Evolutionary conservation across 2,329 filamentous ascomycete genomes (phyloP).

Genomic region (Xylaria sp.): DNA sequence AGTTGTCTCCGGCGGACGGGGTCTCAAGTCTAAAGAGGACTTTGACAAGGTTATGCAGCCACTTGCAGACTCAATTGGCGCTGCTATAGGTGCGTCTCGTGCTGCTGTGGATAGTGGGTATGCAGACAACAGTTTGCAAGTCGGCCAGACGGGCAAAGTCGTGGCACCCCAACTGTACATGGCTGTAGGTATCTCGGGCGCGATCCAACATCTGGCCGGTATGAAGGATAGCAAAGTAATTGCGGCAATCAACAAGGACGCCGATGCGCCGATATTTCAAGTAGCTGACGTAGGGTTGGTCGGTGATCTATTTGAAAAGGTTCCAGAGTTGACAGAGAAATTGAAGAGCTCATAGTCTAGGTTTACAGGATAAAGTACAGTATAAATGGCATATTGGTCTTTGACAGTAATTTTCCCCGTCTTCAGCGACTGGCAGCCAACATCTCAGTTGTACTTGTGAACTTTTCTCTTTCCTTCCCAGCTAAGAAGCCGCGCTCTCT

Average conservation of each 20-base stretch:
- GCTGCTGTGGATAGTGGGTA: conserved; percentile 97
- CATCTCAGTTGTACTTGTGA: conserved; percentile 68
- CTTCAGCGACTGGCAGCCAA: conserved; percentile 58
- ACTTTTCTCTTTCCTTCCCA: conserved; percentile 84
- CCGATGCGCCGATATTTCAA: conserved; percentile 97
- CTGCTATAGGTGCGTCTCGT: conserved; percentile 94
- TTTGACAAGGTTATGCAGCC: conserved; percentile 94
- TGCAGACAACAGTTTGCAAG: conserved; percentile 97
- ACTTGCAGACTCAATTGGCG: conserved; percentile 89
- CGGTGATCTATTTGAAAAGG: conserved; percentile 93
- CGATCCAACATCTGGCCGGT: conserved; percentile 96
- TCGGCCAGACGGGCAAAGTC: conserved; percentile 98
- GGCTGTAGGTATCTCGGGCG: conserved; percentile 94
- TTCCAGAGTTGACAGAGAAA: conserved; percentile 96
- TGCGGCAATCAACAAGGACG: conserved; percentile 97
- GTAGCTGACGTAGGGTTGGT: conserved; percentile 96
- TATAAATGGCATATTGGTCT: conserved; percentile 36
- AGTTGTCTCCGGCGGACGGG: conserved; percentile 93
- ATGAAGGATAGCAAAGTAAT: conserved; percentile 99
- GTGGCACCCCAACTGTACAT: conserved; percentile 96
- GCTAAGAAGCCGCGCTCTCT: conserved; percentile 68
- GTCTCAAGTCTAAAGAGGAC: conserved; percentile 96
- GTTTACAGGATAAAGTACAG: conserved; percentile 32
- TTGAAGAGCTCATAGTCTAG: conserved; percentile 67
- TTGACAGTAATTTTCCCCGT: conserved; percentile 28